A percentile compares a stretch with the other conserved stretches of the same genome.
Evolutionary conservation across 352 stramenopile species (phyloP).

Genomic region (Globisporangium spiculum): DNA sequence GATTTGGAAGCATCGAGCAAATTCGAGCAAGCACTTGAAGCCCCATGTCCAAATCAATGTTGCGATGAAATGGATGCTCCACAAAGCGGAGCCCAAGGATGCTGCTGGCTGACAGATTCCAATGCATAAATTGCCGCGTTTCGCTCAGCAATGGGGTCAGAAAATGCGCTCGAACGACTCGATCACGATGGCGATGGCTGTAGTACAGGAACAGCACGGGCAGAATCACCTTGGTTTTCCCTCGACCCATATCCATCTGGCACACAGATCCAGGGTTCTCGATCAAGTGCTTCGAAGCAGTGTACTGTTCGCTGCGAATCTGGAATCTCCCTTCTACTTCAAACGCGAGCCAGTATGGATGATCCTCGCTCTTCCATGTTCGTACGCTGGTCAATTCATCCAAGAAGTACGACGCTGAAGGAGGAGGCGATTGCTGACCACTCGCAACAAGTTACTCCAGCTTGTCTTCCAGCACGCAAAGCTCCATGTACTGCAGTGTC

Average conservation of each 20-base stretch:
- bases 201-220: slow-evolving; percentile 87
- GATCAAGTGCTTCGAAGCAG: slow-evolving; percentile 74
- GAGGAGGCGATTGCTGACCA: not conserved
- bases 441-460: slow-evolving; percentile 33
- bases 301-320: slow-evolving; percentile 81
- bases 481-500: slow-evolving; percentile 38
- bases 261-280: slow-evolving; percentile 58
- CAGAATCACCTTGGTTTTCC: slow-evolving; percentile 88
- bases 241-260: slow-evolving; percentile 86
- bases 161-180: slow-evolving; percentile 59
- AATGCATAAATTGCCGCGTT: slow-evolving; percentile 64
- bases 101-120: slow-evolving; percentile 39
- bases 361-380: slow-evolving; percentile 47
- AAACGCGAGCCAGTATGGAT: slow-evolving; percentile 86
- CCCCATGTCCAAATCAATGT: slow-evolving; percentile 32
- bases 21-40: too few relatives aligned
- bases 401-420: not conserved
- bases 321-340: slow-evolving; percentile 79
- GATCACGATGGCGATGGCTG: slow-evolving; percentile 23
- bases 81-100: slow-evolving; percentile 41
- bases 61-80: slow-evolving; percentile 68
- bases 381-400: slow-evolving; percentile 10
- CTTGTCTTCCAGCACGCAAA: slow-evolving; percentile 81
- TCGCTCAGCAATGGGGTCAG: slow-evolving; percentile 60
- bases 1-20: too few relatives aligned